Base-by-base conservation (phyloP, 192 early-diverging fungal genomes). In the Umbelopsis sp. region DNA sequence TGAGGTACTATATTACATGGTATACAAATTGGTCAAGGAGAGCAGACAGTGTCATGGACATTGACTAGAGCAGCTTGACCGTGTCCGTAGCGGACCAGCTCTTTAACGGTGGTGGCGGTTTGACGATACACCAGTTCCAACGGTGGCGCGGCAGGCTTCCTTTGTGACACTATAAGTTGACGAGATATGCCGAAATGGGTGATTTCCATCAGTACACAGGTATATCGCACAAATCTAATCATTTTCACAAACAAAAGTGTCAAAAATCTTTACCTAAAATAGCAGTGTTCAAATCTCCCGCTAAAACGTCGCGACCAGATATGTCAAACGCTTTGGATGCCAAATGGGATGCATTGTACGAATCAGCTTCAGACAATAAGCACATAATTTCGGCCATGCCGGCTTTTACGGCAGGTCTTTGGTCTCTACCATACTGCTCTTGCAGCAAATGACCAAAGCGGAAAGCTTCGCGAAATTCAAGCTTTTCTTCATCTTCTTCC, bases 321-420 rank as follows among this genome's bases (percentile, higher is more conserved):
- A 81, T 73, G 55, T 89, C 85, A 12, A 91, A 75, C 55, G 89
- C 70, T 67, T 81, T 76, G 16, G 81, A 70, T 22, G 87, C 72
- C 21, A 78, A 78, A 69, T 84, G 85, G 48, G 76, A 64, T 13
- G 73, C 75, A 6, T 66, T 27, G 21, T 44, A 50, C 12, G 87
- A 81, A 35, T 93, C 86, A 12, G 85, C 69, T 51, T 94, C 93
- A 2, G 92, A 90, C 25, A 93, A 75, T 27, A 94, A 77, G 11
- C 91, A 88, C 69, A 94, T 92, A 3, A 88, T 76, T 50, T 91
- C 86, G 74, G 87, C 76, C 51, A 85, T 15, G 47, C 35, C 70
- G 58, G 30, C 49, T 64, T 47, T 47, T 15, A 21, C 27, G n/a
- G 25, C 33, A 78, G 48, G 47, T 69, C n/a, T 18, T 55, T 68